phyloP scores from a whole-genome alignment of 495 filamentous ascomycete genomes.

The Neurospora sp. region DNA sequence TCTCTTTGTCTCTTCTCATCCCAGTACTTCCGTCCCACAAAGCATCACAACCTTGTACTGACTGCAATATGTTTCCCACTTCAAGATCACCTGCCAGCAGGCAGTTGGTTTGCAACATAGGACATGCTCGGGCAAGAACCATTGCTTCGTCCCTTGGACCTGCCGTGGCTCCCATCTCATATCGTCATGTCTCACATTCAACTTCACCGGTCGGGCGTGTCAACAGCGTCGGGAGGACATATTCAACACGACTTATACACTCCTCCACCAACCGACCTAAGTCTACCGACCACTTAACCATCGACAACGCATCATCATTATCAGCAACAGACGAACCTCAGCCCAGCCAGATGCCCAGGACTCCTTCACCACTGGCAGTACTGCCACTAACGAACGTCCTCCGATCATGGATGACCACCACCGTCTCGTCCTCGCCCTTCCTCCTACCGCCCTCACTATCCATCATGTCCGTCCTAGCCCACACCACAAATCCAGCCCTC shows the following conservation, averaged over 20 bases:
- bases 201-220: not conserved
- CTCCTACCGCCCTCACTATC: constrained; percentile 62
- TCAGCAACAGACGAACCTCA: constrained; percentile 5
- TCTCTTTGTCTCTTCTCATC: not conserved
- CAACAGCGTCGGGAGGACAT: not conserved
- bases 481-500: constrained; percentile 50
- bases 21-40: not conserved
- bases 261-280: constrained; percentile 29
- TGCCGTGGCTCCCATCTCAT: not conserved
- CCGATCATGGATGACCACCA: constrained; percentile 68
- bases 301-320: constrained; percentile 11
- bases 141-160: not conserved
- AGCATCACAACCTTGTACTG: not conserved
- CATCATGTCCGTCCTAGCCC: constrained; percentile 58
- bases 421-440: constrained; percentile 65
- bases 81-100: not conserved
- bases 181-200: not conserved
- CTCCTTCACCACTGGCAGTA: constrained; percentile 49
- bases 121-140: not conserved
- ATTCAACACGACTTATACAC: constrained; percentile 24
- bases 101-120: not conserved
- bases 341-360: constrained; percentile 17
- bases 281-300: constrained; percentile 20
- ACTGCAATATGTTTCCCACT: not conserved
- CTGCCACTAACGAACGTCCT: constrained; percentile 66